Evolutionary conservation across 2,329 filamentous ascomycete species (phyloP).

Genomic region (Plenodomus biglobosus): DNA sequence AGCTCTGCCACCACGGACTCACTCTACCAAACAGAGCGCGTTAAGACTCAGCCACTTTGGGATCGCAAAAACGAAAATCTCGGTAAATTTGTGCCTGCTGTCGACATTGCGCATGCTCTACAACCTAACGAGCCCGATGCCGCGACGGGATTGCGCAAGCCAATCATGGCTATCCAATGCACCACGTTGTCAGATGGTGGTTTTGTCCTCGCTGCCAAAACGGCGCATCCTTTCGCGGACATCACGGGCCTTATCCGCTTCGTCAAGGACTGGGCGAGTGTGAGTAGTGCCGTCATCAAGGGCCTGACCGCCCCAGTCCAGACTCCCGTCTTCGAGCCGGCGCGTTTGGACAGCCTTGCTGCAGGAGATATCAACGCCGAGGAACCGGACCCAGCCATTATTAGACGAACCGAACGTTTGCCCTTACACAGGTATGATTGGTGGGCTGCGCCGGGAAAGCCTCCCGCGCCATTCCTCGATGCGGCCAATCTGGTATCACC

Average conservation of each 20-base stretch:
- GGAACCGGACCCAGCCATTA: background rate
- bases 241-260: constrained; percentile 7
- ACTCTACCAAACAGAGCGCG: background rate
- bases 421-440: constrained; percentile 15
- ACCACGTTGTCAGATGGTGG: constrained; percentile 9
- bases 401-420: background rate
- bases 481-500: background rate
- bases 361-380: constrained; percentile 3
- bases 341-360: background rate
- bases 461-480: constrained; percentile 4
- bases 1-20: background rate
- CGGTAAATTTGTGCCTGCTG: background rate
- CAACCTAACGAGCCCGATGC: constrained; percentile 6
- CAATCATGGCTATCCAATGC: constrained; percentile 11
- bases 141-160: constrained; percentile 2
- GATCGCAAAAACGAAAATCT: constrained; percentile 2
- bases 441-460: constrained; percentile 9
- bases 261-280: constrained; percentile 8
- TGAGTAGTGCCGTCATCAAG: constrained; percentile 3
- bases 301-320: background rate
- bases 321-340: constrained; percentile 4
- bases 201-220: constrained; percentile 5
- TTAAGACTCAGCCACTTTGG: background rate
- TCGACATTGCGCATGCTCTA: constrained; percentile 1
- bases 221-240: constrained; percentile 11